Evolutionary conservation across 2,329 filamentous ascomycete species (phyloP).

Genomic region (Microcera coccophila): DNA sequence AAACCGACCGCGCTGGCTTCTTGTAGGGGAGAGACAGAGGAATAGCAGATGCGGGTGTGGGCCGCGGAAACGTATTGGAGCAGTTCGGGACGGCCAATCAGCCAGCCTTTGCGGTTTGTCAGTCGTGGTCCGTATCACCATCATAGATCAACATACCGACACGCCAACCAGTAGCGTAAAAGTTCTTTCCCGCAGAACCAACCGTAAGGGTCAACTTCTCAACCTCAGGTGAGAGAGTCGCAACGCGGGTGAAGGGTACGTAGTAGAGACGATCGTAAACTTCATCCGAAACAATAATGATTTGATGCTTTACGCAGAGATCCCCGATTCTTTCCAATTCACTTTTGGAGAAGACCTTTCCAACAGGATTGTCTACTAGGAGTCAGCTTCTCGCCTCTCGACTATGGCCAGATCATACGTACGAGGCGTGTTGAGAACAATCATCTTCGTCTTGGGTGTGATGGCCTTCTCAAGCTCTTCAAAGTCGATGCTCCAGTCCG

Average conservation of each 20-base stretch:
- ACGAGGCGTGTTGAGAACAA: slow-evolving; percentile 77
- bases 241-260: slow-evolving; percentile 88
- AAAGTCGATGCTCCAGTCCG: slow-evolving; percentile 86
- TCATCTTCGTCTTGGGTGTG: slow-evolving; percentile 88
- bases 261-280: slow-evolving; percentile 96
- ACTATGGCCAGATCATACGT: slow-evolving; percentile 11
- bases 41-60: slow-evolving; percentile 95
- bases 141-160: slow-evolving; percentile 49
- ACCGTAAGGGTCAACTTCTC: slow-evolving; percentile 87
- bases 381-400: slow-evolving; percentile 7
- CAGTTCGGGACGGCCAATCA: slow-evolving; percentile 83
- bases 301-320: slow-evolving; percentile 85
- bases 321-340: slow-evolving; percentile 84
- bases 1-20: slow-evolving; percentile 93
- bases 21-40: slow-evolving; percentile 86
- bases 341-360: slow-evolving; percentile 84
- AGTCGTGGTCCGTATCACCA: background rate
- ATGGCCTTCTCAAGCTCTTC: slow-evolving; percentile 76
- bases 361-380: slow-evolving; percentile 77
- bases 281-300: slow-evolving; percentile 88
- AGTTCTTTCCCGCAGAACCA: slow-evolving; percentile 95
- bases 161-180: slow-evolving; percentile 96
- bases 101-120: slow-evolving; percentile 56
- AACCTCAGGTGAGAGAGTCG: slow-evolving; percentile 85
- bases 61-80: slow-evolving; percentile 90